These are phyloP conservation scores for Fomitopsis pulvina DNA, from an alignment of 768 basidiomycete species.

Conservation along the genomic window DNA sequence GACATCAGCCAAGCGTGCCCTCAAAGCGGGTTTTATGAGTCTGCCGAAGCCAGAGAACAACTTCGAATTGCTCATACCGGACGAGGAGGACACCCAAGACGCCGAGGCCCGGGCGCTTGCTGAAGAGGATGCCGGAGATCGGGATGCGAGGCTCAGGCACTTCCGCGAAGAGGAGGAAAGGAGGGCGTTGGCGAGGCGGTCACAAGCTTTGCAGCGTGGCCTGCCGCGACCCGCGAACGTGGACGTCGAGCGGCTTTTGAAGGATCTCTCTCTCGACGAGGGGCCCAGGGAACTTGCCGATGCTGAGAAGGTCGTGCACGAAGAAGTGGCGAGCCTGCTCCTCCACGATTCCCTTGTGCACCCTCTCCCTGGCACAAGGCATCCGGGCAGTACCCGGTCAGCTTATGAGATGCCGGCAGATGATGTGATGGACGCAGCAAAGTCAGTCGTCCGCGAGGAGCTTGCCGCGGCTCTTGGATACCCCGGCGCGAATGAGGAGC, in stretches of 20 bases:
- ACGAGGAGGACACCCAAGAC: constrained; percentile 63
- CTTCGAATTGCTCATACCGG: constrained; percentile 89
- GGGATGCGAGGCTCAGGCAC: constrained; percentile 69
- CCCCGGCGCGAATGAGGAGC: constrained; percentile 72
- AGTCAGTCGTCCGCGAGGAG: constrained; percentile 67
- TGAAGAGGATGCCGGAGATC: constrained; percentile 89
- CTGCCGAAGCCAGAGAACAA: constrained; percentile 95
- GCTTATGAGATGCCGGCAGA: constrained; percentile 73
- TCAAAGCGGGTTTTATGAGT: constrained; percentile 74
- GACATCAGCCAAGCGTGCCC: constrained; percentile 63
- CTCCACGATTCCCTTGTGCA: constrained; percentile 84
- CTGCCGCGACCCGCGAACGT: constrained; percentile 86
- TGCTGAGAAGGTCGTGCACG: constrained; percentile 63
- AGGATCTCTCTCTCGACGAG: constrained; percentile 50
- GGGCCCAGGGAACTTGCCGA: constrained; percentile 33
- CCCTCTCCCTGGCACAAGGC: constrained; percentile 82
- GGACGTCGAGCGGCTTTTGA: constrained; percentile 58
- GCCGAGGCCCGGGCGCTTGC: constrained; percentile 31
- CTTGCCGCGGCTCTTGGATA: constrained; percentile 78
- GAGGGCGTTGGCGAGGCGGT: constrained; percentile 75
- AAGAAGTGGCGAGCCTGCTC: constrained; percentile 63
- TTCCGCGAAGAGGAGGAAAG: constrained; percentile 70
- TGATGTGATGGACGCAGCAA: constrained; percentile 64
- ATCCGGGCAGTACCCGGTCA: constrained; percentile 66
- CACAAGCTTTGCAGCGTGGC: constrained; percentile 71